Evolutionary conservation across 768 basidiomycete species (phyloP).

Genomic region (Phylloporus scabripes): DNA sequence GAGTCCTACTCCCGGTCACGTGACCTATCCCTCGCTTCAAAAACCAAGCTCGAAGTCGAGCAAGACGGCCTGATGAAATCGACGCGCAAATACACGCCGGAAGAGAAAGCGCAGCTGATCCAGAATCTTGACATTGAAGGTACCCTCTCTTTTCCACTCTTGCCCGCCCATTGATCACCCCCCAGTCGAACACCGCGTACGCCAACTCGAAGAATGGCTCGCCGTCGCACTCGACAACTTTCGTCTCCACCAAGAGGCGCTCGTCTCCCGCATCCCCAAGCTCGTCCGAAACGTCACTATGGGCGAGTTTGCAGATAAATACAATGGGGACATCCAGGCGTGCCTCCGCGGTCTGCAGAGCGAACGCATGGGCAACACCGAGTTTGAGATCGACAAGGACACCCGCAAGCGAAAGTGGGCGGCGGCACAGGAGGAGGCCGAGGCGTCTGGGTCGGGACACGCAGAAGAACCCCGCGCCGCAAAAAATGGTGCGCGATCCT

Average conservation of each 20-base stretch:
- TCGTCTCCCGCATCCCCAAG: constrained; percentile 68
- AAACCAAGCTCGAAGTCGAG: constrained; percentile 5
- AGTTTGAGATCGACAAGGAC: constrained; percentile 56
- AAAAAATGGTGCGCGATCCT: constrained; percentile 53
- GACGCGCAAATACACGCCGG: constrained; percentile 43
- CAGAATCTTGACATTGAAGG: constrained; percentile 80
- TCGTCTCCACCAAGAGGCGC: constrained; percentile 67
- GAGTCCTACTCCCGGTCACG: neutral
- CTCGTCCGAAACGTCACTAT: constrained; percentile 67
- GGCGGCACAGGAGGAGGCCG: constrained; percentile 52
- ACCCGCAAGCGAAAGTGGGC: constrained; percentile 77
- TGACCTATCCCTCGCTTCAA: neutral
- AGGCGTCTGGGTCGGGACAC: constrained; percentile 33
- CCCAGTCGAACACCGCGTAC: constrained; percentile 66
- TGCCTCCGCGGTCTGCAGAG: constrained; percentile 65
- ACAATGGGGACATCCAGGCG: constrained; percentile 68
- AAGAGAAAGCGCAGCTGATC: constrained; percentile 72
- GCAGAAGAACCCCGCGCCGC: constrained; percentile 34
- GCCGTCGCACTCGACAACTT: constrained; percentile 69
- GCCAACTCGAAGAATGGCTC: constrained; percentile 73
- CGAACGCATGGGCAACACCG: constrained; percentile 50
- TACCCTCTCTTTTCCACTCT: constrained; percentile 21
- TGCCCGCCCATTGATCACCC: neutral
- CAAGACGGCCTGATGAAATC: constrained; percentile 16
- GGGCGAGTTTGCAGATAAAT: constrained; percentile 74